Percentiles rank a stretch among this genome's conserved stretches.
Conservation (phyloP, 371 early-diverging fungal genomes). For the Mortierella sp. region DNA sequence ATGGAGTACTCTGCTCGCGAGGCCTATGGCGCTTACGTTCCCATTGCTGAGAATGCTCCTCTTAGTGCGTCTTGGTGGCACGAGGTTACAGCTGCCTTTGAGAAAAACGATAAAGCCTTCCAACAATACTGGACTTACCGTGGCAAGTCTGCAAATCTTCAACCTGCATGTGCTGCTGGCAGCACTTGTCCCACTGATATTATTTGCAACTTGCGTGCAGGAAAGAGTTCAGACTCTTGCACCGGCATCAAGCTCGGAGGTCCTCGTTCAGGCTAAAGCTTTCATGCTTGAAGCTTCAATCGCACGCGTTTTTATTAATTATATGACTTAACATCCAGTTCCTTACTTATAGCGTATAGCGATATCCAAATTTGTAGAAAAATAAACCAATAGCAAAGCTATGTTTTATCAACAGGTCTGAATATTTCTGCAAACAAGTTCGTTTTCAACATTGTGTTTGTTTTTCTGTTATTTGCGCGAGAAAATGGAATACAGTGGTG, state of each 20-base stretch:
- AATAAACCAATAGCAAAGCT: not conserved
- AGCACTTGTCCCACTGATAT: constrained; percentile 58
- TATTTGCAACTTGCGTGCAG: constrained; percentile 67
- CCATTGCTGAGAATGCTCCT: constrained; percentile 50
- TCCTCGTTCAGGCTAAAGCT: too few species aligned
- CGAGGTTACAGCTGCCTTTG: constrained; percentile 65
- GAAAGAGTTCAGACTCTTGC: constrained; percentile 59
- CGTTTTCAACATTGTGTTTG: not conserved
- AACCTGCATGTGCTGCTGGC: constrained; percentile 50
- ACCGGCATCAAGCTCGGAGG: constrained; percentile 4
- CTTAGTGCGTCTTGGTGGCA: constrained; percentile 74
- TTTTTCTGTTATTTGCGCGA: not conserved
- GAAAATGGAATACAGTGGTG: not conserved
- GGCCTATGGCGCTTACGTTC: constrained; percentile 55
- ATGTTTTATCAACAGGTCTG: too few species aligned
- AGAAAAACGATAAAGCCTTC: constrained; percentile 57
- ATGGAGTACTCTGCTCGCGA: constrained; percentile 69
- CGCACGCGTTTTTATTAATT: constrained; percentile 1
- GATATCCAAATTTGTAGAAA: not conserved
- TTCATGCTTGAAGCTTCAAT: too few species aligned
- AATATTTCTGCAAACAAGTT: not conserved
- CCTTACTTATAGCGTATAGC: not conserved
- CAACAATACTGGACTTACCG: constrained; percentile 61
- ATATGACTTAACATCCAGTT: not conserved
- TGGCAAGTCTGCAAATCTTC: constrained; percentile 59